Conservation (phyloP, 2,329 filamentous ascomycete genomes). For the Botrytis deweyae region DNA sequence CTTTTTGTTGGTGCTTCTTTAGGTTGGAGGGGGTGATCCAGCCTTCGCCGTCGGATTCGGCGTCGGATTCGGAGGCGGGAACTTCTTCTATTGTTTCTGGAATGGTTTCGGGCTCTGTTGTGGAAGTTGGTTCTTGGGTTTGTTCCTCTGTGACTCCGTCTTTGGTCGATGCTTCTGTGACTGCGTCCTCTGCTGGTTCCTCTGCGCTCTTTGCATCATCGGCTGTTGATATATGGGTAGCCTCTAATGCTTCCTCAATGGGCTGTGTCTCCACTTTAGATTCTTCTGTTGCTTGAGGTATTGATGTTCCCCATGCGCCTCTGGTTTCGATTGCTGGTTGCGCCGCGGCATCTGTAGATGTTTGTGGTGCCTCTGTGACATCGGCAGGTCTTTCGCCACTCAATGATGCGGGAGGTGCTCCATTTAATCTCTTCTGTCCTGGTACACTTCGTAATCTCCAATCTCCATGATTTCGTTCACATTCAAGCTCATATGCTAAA, state of each 20-base stretch:
- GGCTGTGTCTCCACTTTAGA: slow-evolving; percentile 31
- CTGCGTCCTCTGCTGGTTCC: slow-evolving; percentile 25
- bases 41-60: slow-evolving; percentile 62
- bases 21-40: slow-evolving; percentile 97
- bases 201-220: background rate
- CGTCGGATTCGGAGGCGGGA: slow-evolving; percentile 40
- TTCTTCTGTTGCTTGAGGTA: slow-evolving; percentile 27
- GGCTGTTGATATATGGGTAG: slow-evolving; percentile 14
- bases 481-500: slow-evolving; percentile 90
- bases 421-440: slow-evolving; percentile 75
- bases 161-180: slow-evolving; percentile 20
- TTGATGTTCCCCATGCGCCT: slow-evolving; percentile 34
- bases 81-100: slow-evolving; percentile 28
- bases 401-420: slow-evolving; percentile 48
- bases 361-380: slow-evolving; percentile 11
- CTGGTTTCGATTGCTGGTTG: slow-evolving; percentile 27
- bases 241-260: slow-evolving; percentile 31
- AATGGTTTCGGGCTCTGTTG: background rate
- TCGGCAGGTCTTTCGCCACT: slow-evolving; percentile 33
- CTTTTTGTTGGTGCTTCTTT: slow-evolving; percentile 74
- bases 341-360: slow-evolving; percentile 3
- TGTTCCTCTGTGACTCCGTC: slow-evolving; percentile 25
- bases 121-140: slow-evolving; percentile 4
- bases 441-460: slow-evolving; percentile 79
- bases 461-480: slow-evolving; percentile 84